These are phyloP conservation scores for Amoeboaphelidium protococcarum DNA, from an alignment of 371 early-diverging fungal genomes.

Conservation along the genomic window DNA sequence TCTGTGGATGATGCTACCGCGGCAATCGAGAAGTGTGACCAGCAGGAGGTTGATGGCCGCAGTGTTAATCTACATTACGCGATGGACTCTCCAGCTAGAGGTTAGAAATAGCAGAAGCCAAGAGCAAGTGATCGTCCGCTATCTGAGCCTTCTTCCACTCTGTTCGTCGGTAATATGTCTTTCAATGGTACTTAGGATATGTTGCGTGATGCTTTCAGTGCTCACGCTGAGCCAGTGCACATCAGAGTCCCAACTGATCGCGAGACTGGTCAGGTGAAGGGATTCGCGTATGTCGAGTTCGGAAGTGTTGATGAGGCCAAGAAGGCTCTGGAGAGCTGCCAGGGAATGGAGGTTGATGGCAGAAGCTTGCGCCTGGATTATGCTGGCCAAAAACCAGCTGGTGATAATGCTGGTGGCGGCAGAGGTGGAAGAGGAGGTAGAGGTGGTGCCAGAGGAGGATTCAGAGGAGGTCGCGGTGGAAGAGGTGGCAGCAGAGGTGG, in stretches of 20 bases:
- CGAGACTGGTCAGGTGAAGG: neutral
- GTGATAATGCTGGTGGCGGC: conserved; percentile 10
- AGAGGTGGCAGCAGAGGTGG: conserved; percentile 13
- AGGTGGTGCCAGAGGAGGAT: conserved; percentile 11
- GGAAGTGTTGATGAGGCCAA: too few species aligned
- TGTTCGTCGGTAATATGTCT: neutral
- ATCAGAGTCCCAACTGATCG: neutral
- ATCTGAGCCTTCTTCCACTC: neutral
- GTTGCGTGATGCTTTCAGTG: neutral
- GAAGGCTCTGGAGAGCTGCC: too few species aligned
- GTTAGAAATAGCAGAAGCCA: too few species aligned
- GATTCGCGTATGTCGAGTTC: neutral
- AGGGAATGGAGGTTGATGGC: too few species aligned
- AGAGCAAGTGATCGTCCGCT: too few species aligned
- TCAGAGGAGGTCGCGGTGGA: conserved; percentile 17
- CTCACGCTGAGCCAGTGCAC: neutral
- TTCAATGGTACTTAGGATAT: neutral
- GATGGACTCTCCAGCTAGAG: too few species aligned
- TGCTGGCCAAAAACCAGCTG: conserved; percentile 8
- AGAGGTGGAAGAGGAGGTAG: conserved; percentile 7
- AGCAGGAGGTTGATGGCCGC: conserved; percentile 9
- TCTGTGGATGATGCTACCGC: conserved; percentile 7
- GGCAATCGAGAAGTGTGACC: conserved; percentile 12
- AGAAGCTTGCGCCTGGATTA: too few species aligned
- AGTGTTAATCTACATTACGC: too few species aligned